Percentiles rank a stretch among this genome's conserved stretches.
Evolutionary conservation across 2,329 filamentous ascomycete genomes (phyloP).

Genomic region (Trichoderma harzianum): DNA sequence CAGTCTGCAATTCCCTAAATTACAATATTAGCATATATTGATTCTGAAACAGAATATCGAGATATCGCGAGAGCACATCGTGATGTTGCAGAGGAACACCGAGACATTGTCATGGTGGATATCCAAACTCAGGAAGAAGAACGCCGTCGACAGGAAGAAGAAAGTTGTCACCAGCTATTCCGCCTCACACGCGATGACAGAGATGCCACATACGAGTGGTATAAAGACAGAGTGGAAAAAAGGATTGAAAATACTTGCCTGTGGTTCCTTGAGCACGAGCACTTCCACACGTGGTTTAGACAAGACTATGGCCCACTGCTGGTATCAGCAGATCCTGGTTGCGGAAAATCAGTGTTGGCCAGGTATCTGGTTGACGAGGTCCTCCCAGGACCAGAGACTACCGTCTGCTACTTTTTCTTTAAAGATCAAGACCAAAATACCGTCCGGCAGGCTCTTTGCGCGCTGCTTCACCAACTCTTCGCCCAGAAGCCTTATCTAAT

Average conservation of each 20-base stretch:
- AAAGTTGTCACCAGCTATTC: constrained; percentile 19
- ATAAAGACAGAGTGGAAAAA: constrained; percentile 24
- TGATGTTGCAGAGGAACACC: background rate
- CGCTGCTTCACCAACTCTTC: constrained; percentile 40
- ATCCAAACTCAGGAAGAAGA: background rate
- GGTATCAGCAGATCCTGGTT: constrained; percentile 39
- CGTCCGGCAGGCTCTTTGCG: constrained; percentile 35
- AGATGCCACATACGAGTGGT: constrained; percentile 29
- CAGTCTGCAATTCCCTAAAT: fast-evolving
- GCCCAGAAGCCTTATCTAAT: constrained; percentile 30
- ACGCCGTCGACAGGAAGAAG: background rate
- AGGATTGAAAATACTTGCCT: constrained; percentile 28
- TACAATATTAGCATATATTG: background rate
- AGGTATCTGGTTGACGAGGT: constrained; percentile 31
- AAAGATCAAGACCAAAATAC: constrained; percentile 38
- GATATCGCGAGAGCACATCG: background rate
- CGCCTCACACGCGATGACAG: constrained; percentile 5
- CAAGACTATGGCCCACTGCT: constrained; percentile 30
- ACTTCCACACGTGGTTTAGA: constrained; percentile 30
- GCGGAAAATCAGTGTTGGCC: constrained; percentile 38
- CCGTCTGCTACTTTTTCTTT: constrained; percentile 44
- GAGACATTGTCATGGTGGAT: background rate
- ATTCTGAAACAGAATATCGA: background rate
- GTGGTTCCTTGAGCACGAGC: constrained; percentile 33
- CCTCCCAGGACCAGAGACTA: constrained; percentile 22